Conservation (phyloP, 495 filamentous ascomycete species). For the Penicillium pulvis region DNA sequence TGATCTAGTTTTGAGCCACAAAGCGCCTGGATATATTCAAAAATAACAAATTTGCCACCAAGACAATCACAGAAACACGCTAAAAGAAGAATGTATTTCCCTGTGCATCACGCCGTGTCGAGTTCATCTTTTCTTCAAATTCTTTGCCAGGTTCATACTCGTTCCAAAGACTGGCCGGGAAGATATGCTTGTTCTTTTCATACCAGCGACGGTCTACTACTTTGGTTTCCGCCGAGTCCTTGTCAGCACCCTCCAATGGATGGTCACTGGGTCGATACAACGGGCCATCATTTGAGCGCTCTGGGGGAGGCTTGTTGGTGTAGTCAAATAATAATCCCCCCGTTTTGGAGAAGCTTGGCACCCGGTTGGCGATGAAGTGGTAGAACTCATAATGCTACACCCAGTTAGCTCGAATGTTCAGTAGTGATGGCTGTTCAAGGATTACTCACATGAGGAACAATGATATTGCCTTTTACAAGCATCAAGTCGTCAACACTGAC, state of each 20-base stretch:
- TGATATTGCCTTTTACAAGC: conserved; percentile 87
- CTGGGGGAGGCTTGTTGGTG: conserved; percentile 55
- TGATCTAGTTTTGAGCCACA: conserved; percentile 17
- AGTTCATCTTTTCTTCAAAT: conserved; percentile 71
- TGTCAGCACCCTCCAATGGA: conserved; percentile 71
- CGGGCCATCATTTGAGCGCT: conserved; percentile 41
- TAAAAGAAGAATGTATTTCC: conserved; percentile 96
- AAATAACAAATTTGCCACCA: conserved; percentile 11
- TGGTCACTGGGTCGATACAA: conserved; percentile 48
- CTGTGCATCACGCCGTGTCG: conserved; percentile 69
- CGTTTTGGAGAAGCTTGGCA: conserved; percentile 62
- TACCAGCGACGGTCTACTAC: conserved; percentile 98
- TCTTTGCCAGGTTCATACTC: conserved; percentile 90
- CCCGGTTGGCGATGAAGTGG: conserved; percentile 91
- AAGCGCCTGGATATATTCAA: conserved; percentile 12
- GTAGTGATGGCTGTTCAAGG: background rate
- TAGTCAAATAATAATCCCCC: conserved; percentile 74
- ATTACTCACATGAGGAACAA: conserved; percentile 85
- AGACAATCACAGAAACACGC: conserved; percentile 3
- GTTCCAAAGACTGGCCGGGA: conserved; percentile 93
- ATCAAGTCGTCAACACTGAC: conserved; percentile 96
- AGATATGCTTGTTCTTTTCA: conserved; percentile 96
- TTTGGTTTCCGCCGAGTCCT: conserved; percentile 85
- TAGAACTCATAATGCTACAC: conserved; percentile 92
- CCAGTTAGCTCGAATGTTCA: conserved; percentile 20